These are phyloP conservation scores for Cutaneotrichosporon dermatis DNA, from an alignment of 1,284 basidiomycete genomes.

Conservation along the genomic window DNA sequence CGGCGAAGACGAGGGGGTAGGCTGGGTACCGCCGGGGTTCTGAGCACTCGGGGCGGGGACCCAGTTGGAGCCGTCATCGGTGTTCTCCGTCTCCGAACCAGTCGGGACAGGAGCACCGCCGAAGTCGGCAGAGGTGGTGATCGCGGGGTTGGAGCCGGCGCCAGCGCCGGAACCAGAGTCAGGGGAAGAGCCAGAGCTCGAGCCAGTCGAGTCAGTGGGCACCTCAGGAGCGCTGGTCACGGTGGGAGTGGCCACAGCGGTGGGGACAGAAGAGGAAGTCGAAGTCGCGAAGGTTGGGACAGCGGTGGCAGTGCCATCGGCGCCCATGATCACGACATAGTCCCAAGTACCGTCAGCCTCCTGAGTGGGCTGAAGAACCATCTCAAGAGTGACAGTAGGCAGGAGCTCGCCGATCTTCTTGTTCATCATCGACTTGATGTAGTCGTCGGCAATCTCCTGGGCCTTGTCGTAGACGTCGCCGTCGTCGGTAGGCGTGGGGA, in stretches of 20 bases:
- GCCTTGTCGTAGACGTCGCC: constrained; percentile 21
- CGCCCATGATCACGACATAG: constrained; percentile 44
- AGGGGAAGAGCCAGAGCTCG: neutral
- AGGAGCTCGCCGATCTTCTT: constrained; percentile 32
- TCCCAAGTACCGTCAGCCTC: constrained; percentile 48
- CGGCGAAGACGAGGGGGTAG: neutral
- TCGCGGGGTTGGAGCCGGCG: neutral
- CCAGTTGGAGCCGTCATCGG: constrained; percentile 24
- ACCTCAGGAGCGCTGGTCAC: constrained; percentile 2
- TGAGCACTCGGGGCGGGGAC: constrained; percentile 28
- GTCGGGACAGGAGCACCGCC: constrained; percentile 1
- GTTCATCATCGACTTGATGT: constrained; percentile 25
- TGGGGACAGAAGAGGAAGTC: constrained; percentile 3
- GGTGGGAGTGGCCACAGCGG: neutral
- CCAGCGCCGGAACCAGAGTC: constrained; percentile 2
- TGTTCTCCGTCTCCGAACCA: constrained; percentile 4
- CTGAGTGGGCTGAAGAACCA: constrained; percentile 46
- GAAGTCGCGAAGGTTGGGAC: constrained; percentile 30
- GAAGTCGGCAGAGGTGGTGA: constrained; percentile 13
- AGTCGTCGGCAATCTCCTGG: constrained; percentile 30
- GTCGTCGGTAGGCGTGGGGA: constrained; percentile 9
- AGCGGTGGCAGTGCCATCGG: constrained; percentile 46
- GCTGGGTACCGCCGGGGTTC: constrained; percentile 5
- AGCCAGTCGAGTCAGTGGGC: neutral
- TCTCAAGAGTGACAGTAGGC: constrained; percentile 47